phyloP scores from a whole-genome alignment of 441 rosid genomes.

The Mallotus repandus region DNA sequence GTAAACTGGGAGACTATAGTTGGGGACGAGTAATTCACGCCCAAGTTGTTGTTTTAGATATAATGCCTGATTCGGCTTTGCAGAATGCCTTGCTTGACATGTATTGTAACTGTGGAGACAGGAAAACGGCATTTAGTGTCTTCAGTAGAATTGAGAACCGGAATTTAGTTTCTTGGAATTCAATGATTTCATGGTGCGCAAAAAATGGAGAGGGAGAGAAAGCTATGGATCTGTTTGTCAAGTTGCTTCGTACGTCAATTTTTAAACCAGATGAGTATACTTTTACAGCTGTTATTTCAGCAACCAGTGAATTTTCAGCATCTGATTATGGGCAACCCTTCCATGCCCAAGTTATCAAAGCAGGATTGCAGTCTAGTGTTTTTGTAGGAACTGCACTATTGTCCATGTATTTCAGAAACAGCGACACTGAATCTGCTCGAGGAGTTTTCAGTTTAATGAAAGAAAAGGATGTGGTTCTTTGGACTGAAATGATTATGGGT shows the following conservation, averaged over 20 bases:
- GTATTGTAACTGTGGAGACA: slow-evolving; percentile 69
- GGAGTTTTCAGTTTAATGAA: slow-evolving; percentile 42
- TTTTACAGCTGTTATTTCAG: slow-evolving; percentile 66
- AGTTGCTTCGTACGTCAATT: slow-evolving; percentile 35
- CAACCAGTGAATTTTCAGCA: slow-evolving; percentile 38
- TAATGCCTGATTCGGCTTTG: slow-evolving; percentile 52
- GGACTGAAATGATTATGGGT: slow-evolving; percentile 92
- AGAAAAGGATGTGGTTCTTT: slow-evolving; percentile 69
- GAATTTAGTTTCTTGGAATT: slow-evolving; percentile 82
- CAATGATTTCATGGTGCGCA: slow-evolving; percentile 66
- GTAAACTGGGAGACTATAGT: slow-evolving; percentile 46
- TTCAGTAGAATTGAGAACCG: slow-evolving; percentile 49
- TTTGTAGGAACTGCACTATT: slow-evolving; percentile 68
- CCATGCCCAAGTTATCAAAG: slow-evolving; percentile 58
- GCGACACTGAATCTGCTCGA: slow-evolving; percentile 53
- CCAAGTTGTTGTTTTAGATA: slow-evolving; percentile 41
- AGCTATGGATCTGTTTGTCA: slow-evolving; percentile 54
- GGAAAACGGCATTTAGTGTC: slow-evolving; percentile 38
- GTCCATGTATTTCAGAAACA: slow-evolving; percentile 71
- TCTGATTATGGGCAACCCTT: slow-evolving; percentile 55
- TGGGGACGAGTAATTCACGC: slow-evolving; percentile 58
- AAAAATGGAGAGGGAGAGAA: slow-evolving; percentile 56
- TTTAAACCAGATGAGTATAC: slow-evolving; percentile 79
- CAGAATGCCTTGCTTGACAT: slow-evolving; percentile 83
- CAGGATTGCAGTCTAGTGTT: slow-evolving; percentile 55